Conservation (phyloP, 1,284 basidiomycete species). For the Cutaneotrichosporon mucoides region DNA sequence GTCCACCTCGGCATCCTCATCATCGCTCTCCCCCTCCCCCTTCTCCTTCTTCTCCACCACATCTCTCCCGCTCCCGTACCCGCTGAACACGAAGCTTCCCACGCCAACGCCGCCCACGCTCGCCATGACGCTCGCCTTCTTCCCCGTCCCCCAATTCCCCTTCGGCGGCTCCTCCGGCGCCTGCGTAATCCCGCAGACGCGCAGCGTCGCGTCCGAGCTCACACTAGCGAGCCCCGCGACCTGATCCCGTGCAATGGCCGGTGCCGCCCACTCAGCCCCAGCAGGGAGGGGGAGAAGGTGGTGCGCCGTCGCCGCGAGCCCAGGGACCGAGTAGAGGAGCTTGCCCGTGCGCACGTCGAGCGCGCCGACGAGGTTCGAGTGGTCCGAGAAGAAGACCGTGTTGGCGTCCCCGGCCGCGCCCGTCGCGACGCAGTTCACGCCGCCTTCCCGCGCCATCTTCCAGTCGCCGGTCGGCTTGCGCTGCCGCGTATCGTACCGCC, state of each 20-base stretch:
- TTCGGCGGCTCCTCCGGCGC: constrained; percentile 57
- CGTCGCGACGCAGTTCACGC: constrained; percentile 49
- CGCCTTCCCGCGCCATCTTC: constrained; percentile 54
- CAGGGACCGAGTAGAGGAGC: constrained; percentile 63
- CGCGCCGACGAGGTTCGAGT: constrained; percentile 63
- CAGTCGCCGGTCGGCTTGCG: constrained; percentile 56
- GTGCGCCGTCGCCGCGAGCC: constrained; percentile 37
- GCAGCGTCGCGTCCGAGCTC: constrained; percentile 51
- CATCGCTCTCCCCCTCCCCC: constrained; percentile 19
- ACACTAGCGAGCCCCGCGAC: constrained; percentile 35
- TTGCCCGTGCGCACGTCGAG: constrained; percentile 71
- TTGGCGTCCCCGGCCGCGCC: not conserved
- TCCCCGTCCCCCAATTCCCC: constrained; percentile 56
- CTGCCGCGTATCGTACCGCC: constrained; percentile 75
- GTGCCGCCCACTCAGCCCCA: not conserved
- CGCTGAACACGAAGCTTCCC: constrained; percentile 56
- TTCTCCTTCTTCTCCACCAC: constrained; percentile 18
- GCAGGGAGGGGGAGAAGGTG: constrained; percentile 34
- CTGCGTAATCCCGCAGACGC: constrained; percentile 65
- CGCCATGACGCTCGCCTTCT: constrained; percentile 63
- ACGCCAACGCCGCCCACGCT: constrained; percentile 64
- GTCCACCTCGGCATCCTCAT: constrained; percentile 29
- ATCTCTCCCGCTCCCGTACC: constrained; percentile 53
- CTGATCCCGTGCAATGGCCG: constrained; percentile 2
- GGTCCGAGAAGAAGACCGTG: constrained; percentile 71